Evolutionary conservation across 2,329 filamentous ascomycete species (phyloP).

Genomic region (Acrocalymma vagum): DNA sequence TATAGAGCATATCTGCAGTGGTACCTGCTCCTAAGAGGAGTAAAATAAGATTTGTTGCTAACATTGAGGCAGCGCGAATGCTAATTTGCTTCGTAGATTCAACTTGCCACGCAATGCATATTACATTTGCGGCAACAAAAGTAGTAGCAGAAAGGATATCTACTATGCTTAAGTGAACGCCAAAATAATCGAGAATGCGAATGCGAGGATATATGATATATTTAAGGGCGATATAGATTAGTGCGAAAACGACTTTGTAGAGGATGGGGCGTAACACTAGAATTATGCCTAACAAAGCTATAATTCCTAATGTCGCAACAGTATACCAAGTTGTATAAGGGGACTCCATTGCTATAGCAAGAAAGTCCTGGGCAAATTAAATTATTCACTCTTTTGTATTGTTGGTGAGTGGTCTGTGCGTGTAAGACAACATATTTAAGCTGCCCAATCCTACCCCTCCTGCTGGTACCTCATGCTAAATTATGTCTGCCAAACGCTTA

Average conservation of each 20-base stretch:
- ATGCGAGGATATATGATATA: conserved; percentile 18
- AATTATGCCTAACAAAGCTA: too few species aligned
- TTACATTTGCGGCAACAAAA: conserved; percentile 10
- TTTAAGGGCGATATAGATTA: too few species aligned
- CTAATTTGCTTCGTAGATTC: conserved; percentile 15
- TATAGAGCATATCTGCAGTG: conserved; percentile 10
- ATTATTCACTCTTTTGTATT: conserved; percentile 11
- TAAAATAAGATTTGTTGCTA: conserved; percentile 18
- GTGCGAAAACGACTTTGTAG: too few species aligned
- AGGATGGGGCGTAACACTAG: too few species aligned
- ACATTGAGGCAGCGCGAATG: conserved; percentile 11
- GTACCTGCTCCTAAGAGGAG: conserved; percentile 9
- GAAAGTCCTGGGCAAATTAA: too few species aligned
- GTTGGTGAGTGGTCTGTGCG: conserved; percentile 11
- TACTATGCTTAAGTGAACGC: too few species aligned
- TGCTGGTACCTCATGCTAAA: conserved; percentile 3
- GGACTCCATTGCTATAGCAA: too few species aligned
- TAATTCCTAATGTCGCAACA: conserved; percentile 5
- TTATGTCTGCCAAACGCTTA: conserved; percentile 21
- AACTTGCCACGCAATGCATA: conserved; percentile 12
- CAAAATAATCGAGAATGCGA: too few species aligned
- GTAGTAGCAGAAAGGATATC: too few species aligned
- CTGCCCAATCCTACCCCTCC: too few species aligned
- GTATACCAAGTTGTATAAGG: conserved; percentile 14
- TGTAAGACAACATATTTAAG: conserved; percentile 3